Base-by-base conservation (phyloP, 805 yeast genomes). In the Yamadazyma olivae region DNA sequence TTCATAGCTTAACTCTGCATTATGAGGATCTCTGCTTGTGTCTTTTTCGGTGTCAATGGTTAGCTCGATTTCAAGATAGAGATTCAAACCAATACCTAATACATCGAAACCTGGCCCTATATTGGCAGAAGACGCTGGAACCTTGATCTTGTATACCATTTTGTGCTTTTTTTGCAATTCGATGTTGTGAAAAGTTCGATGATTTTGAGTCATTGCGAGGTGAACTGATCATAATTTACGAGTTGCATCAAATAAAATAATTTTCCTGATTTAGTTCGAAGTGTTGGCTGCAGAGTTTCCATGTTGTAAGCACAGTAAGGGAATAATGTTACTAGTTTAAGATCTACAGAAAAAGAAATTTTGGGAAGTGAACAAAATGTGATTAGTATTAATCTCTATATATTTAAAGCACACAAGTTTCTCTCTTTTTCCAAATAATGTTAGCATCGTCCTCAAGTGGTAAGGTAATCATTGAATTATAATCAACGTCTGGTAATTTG, bases 101-200 rank as follows among this genome's bases (percentile, higher is more conserved):
- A 93, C 99, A 61, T 93, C 99, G 55, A 91, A 93, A 1, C 99
- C 99, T 7, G 99, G 99, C 6, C 99, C 99, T 35, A 93, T 91
- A 53, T 93, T 93, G 53, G 99, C 99, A 33, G 95, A 85, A 4
- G 98, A 90, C 5, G 98, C 96, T 3, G 99, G 99, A 13, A 91
- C 93, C 36, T 76, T 78, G 48, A 87, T 75, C 18, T 5, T 32
- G 16, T 5, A 30, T 8, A 6, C 7, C 32, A 29, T 29, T n/a
- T n/a, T n/a, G n/a, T n/a, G n/a, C n/a, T n/a, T n/a, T n/a, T n/a
- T n/a, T n/a, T n/a, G n/a, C n/a, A n/a, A n/a, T n/a, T n/a, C n/a
- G n/a, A n/a, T n/a, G n/a, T n/a, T n/a, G n/a, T n/a, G n/a, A n/a
- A 20, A 20, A 20, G 10, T 20, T 20, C 10, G 23, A 20, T 7